These are phyloP conservation scores for Colletotrichum viniferum DNA, from an alignment of 2,329 filamentous ascomycete species.

Conservation along the genomic window DNA sequence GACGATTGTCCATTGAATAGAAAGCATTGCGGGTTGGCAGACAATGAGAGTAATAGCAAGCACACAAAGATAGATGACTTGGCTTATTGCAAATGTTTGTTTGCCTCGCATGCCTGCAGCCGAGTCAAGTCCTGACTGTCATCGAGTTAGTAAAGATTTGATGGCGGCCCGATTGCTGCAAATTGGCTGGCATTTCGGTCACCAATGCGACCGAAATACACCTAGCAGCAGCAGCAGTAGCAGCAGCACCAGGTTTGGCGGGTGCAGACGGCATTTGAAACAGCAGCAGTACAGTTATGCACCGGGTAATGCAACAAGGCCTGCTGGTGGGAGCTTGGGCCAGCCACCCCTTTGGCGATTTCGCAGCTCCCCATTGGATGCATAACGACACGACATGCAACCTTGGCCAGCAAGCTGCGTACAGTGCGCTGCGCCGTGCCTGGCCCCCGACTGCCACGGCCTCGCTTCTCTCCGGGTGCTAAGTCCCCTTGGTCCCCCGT, in stretches of 20 bases:
- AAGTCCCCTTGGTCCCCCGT: not conserved
- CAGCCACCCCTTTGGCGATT: not conserved
- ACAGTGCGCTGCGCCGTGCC: not conserved
- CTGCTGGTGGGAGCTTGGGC: not conserved
- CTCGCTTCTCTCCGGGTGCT: not conserved
- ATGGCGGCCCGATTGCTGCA: not conserved
- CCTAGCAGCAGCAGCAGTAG: too few relatives aligned
- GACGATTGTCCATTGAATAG: not conserved
- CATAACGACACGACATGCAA: slow-evolving; percentile 10
- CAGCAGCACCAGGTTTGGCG: not conserved
- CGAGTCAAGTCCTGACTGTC: not conserved
- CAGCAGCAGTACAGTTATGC: not conserved
- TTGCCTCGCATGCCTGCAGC: not conserved
- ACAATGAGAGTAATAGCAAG: not conserved
- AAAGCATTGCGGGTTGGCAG: not conserved
- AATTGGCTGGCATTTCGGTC: not conserved
- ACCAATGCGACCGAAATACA: not conserved
- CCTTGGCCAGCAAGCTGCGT: not conserved
- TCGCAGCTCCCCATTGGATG: not conserved
- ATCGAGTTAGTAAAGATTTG: not conserved
- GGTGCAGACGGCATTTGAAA: not conserved
- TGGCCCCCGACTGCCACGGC: not conserved
- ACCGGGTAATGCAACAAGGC: not conserved
- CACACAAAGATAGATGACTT: not conserved
- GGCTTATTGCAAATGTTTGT: not conserved